Evolutionary conservation across 1,284 basidiomycete genomes (phyloP), one percentile per base, ranked within the genome.

Genomic region (Acaromyces ingoldii): DNA sequence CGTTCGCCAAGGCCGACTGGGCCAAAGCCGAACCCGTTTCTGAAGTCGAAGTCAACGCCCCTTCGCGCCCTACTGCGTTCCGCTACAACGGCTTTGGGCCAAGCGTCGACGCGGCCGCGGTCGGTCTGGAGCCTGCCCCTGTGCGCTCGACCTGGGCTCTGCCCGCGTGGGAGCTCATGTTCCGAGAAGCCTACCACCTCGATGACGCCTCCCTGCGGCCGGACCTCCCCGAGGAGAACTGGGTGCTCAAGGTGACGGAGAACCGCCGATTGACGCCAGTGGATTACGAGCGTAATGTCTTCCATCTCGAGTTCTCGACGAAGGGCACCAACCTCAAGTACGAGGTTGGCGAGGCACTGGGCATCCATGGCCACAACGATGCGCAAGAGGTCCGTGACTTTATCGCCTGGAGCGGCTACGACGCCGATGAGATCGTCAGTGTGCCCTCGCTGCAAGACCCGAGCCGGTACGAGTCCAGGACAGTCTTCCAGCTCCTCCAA

Each of bases 281-380:
- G 64, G 89, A 93, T 62, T 98, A 98, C 78, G 89, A 97, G 78
- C 88, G 95, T 62, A 97, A 98, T 77, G 91, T 98, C 53, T 98
- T 98, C 82, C 93, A 98, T 79, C 83, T 98, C 75, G 93, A 97
- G 80, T 91, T 98, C 76, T 85, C 91, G 76, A 91, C 90, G 9
- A 79, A 82, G 44, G 89, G 89, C 38, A 98, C 95, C 15, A 91
- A 90, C 7, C 83, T 98, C 63, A 91, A 87, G 78, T 98, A 98
- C 78, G 86, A 84, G 41, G 90, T 98, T 53, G 93, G 93, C 56
- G 93, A 98, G 79, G 95, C 95, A 17, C 84, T 98, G 37, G 93
- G 93, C 51, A 82, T 98, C 42, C 91, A 98, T 76, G 95, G 95
- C 33, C 97, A 91, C 91, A 98, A 98, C 77, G 91, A 98, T 76